Conservation (phyloP, 139 green algal genomes). For the Picochlorum costavermella region DNA sequence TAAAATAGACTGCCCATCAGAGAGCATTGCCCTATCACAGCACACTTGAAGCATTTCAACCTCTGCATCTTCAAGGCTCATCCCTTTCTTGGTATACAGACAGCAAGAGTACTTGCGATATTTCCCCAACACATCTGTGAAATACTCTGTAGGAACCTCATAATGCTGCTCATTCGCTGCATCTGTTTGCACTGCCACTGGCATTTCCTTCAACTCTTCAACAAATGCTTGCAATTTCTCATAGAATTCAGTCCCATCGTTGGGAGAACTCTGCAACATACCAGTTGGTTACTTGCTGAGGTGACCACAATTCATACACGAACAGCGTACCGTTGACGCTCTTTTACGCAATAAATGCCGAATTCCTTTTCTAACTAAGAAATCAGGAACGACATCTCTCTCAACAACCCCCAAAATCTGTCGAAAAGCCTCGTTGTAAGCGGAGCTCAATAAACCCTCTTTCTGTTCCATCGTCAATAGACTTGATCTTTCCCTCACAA, state of each 20-base stretch:
- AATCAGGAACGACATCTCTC: constrained; percentile 60
- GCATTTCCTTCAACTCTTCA: constrained; percentile 65
- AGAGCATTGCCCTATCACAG: constrained; percentile 68
- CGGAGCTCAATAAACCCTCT: not conserved
- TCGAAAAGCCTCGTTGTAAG: constrained; percentile 9
- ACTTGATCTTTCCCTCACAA: not conserved
- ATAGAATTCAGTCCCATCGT: constrained; percentile 9
- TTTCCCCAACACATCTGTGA: constrained; percentile 70
- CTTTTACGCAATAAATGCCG: constrained; percentile 48
- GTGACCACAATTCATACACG: not conserved
- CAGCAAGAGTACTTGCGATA: constrained; percentile 90
- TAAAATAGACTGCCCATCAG: constrained; percentile 71
- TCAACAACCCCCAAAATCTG: constrained; percentile 33
- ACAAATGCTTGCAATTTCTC: constrained; percentile 45
- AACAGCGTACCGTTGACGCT: constrained; percentile 21
- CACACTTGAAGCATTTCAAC: constrained; percentile 81
- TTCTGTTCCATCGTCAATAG: not conserved
- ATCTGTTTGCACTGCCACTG: constrained; percentile 72
- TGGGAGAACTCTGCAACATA: not conserved
- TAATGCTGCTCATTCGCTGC: constrained; percentile 92
- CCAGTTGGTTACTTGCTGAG: not conserved
- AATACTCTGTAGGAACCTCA: constrained; percentile 93
- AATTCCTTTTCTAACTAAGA: constrained; percentile 57
- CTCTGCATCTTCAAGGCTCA: constrained; percentile 77
- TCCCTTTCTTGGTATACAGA: constrained; percentile 49